Percentiles rank a stretch among this genome's conserved stretches.
Conservation (phyloP, 768 basidiomycete species). For the Trametes villosa region DNA sequence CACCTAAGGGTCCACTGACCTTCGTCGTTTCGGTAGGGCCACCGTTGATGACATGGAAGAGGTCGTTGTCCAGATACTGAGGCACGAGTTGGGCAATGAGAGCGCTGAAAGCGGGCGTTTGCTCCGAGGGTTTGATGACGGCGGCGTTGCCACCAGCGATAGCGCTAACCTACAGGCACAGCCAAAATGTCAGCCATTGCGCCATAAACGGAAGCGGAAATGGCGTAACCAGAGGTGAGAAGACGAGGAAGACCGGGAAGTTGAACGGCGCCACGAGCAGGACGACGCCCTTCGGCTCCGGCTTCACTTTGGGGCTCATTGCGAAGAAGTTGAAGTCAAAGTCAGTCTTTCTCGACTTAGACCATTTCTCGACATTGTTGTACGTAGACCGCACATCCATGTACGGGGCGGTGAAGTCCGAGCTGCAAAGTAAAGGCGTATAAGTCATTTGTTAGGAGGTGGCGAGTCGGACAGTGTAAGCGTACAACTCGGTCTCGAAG, state of each 20-base stretch:
- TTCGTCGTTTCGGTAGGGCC: conserved; percentile 65
- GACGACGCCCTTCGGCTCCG: conserved; percentile 78
- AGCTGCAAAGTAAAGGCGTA: conserved; percentile 40
- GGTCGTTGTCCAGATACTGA: conserved; percentile 72
- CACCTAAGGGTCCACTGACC: conserved; percentile 28
- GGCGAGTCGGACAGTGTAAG: neutral
- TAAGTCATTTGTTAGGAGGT: neutral
- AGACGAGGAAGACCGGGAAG: conserved; percentile 64
- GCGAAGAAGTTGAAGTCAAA: conserved; percentile 60
- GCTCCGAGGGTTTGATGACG: conserved; percentile 79
- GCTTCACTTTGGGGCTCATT: conserved; percentile 66
- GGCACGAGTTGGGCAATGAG: conserved; percentile 71
- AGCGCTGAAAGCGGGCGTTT: conserved; percentile 54
- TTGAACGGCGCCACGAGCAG: conserved; percentile 78
- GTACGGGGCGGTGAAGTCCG: conserved; percentile 63
- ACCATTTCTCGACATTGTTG: conserved; percentile 74
- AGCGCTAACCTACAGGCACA: conserved; percentile 50
- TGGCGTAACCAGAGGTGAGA: conserved; percentile 58
- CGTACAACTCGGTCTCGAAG: conserved; percentile 60
- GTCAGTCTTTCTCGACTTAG: conserved; percentile 59
- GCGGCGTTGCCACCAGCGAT: conserved; percentile 79
- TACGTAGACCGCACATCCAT: conserved; percentile 57
- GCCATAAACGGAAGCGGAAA: neutral
- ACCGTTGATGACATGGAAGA: conserved; percentile 73
- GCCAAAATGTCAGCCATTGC: too few species aligned